A percentile compares a stretch with the other conserved stretches of the same genome.
Evolutionary conservation across 352 stramenopile genomes (phyloP).

Genomic region (Pythium dissimile): DNA sequence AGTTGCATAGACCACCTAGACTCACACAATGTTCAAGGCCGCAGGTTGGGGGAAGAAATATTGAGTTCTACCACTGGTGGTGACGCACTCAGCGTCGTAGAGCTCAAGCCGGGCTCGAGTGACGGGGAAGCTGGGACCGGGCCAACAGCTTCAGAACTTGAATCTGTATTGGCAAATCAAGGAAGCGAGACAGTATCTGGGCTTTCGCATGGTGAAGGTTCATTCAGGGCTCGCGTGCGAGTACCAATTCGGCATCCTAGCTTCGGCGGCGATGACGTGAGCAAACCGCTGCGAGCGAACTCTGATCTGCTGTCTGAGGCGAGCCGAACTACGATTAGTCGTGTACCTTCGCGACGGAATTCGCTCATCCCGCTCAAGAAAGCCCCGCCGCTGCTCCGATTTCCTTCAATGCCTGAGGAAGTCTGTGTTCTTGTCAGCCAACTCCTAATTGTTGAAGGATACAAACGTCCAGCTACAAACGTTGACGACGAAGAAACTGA

Average conservation of each 20-base stretch:
- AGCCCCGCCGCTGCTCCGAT: slow-evolving; percentile 22
- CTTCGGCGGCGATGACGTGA: neutral
- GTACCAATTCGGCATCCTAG: neutral
- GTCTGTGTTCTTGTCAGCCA: slow-evolving; percentile 47
- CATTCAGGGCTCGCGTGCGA: too few relatives aligned
- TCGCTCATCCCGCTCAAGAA: slow-evolving; percentile 5
- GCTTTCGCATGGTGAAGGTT: too few relatives aligned
- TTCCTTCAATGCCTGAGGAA: slow-evolving; percentile 34
- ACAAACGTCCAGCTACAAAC: slow-evolving; percentile 7
- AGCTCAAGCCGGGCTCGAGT: too few relatives aligned
- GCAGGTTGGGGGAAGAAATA: too few relatives aligned
- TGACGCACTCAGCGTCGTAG: too few relatives aligned
- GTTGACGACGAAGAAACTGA: neutral
- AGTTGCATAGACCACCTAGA: too few relatives aligned
- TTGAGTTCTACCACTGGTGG: too few relatives aligned
- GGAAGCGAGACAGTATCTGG: too few relatives aligned
- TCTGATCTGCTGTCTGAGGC: neutral
- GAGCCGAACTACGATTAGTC: slow-evolving; percentile 1
- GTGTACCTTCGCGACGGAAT: neutral
- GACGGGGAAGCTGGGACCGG: too few relatives aligned
- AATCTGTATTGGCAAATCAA: too few relatives aligned
- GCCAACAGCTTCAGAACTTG: too few relatives aligned
- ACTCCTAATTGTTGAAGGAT: slow-evolving; percentile 51
- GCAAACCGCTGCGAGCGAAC: neutral
- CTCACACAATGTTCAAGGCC: too few relatives aligned